Evolutionary conservation across 2,329 filamentous ascomycete genomes (phyloP).

Genomic region (Phialophora expanda): DNA sequence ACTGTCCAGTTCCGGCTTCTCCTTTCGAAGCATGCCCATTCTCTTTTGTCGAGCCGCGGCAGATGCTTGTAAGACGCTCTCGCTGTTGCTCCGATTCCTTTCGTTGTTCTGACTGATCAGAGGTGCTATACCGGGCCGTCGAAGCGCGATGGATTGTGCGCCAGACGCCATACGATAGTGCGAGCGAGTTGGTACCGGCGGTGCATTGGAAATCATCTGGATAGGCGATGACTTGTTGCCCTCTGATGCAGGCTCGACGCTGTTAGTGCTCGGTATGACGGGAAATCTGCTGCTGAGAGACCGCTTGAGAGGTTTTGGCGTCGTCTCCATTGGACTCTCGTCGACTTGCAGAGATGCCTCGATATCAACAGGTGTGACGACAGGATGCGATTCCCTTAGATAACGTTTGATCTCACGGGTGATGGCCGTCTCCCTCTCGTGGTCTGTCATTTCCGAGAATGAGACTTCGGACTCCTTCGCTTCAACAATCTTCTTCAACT

Average conservation of each 20-base stretch:
- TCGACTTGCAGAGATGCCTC: slow-evolving; percentile 60
- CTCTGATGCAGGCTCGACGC: slow-evolving; percentile 46
- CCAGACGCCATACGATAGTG: slow-evolving; percentile 68
- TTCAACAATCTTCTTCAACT: slow-evolving; percentile 71
- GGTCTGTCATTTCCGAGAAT: slow-evolving; percentile 59
- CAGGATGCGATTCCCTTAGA: slow-evolving; percentile 55
- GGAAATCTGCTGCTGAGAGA: slow-evolving; percentile 63
- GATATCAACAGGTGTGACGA: slow-evolving; percentile 46
- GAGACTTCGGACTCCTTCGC: slow-evolving; percentile 69
- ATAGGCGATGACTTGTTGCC: slow-evolving; percentile 35
- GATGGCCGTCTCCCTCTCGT: slow-evolving; percentile 64
- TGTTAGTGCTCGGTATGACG: slow-evolving; percentile 69
- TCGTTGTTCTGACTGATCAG: slow-evolving; percentile 61
- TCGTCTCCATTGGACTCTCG: slow-evolving; percentile 74
- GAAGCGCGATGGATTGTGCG: slow-evolving; percentile 54
- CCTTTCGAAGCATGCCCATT: slow-evolving; percentile 65
- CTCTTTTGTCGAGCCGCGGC: slow-evolving; percentile 58
- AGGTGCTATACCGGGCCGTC: slow-evolving; percentile 76
- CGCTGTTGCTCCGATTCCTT: slow-evolving; percentile 65
- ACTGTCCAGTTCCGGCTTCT: slow-evolving; percentile 60
- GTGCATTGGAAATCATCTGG: slow-evolving; percentile 57
- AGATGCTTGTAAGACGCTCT: slow-evolving; percentile 60
- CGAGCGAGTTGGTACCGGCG: slow-evolving; percentile 78
- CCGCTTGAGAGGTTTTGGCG: slow-evolving; percentile 68
- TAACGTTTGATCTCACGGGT: slow-evolving; percentile 66